Conservation (phyloP, 495 filamentous ascomycete species). For the Neurospora sp. region DNA sequence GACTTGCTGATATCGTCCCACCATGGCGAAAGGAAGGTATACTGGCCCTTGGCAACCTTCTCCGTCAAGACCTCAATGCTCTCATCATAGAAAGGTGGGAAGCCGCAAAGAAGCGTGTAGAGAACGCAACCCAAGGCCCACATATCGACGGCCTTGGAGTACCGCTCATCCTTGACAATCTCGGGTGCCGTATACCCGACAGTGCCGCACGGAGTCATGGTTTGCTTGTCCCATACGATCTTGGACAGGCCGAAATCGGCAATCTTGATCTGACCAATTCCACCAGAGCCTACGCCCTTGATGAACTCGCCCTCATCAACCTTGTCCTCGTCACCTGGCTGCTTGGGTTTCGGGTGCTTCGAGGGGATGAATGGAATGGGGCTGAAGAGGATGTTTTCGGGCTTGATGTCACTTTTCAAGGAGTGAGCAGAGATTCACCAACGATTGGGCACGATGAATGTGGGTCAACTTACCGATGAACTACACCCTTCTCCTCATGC, state of each 20-base stretch:
- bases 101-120: conserved; percentile 92
- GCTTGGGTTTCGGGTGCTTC: conserved; percentile 64
- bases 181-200: conserved; percentile 98
- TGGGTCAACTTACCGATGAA: conserved; percentile 67
- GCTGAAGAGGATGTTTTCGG: conserved; percentile 91
- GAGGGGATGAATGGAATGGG: conserved; percentile 74
- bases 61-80: conserved; percentile 95
- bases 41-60: conserved; percentile 93
- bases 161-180: conserved; percentile 97
- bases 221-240: conserved; percentile 95
- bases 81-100: conserved; percentile 98
- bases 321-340: conserved; percentile 91
- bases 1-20: conserved; percentile 98
- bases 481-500: conserved; percentile 88
- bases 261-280: conserved; percentile 92
- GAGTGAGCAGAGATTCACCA: conserved; percentile 3
- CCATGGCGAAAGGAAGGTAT: conserved; percentile 96
- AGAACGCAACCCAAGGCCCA: conserved; percentile 96
- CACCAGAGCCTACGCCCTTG: conserved; percentile 72
- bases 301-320: conserved; percentile 94
- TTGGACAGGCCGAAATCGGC: conserved; percentile 97
- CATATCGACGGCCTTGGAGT: conserved; percentile 99
- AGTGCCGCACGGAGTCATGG: conserved; percentile 98
- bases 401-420: conserved; percentile 81
- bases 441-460: background rate